These are phyloP conservation scores for Huiozyma naganishii DNA, from an alignment of 805 yeast species.

Conservation along the genomic window DNA sequence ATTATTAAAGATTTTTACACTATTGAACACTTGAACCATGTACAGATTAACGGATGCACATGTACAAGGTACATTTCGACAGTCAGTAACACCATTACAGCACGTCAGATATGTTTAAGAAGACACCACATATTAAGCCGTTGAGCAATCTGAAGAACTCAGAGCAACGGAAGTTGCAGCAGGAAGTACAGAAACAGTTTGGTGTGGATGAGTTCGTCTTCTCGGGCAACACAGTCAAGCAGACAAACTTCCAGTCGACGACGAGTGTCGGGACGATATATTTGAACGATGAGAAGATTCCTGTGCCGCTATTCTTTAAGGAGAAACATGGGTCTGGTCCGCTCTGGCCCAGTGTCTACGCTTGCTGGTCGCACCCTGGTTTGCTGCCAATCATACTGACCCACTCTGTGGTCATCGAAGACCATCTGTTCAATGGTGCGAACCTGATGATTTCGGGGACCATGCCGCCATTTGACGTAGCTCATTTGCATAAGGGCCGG, in stretches of 20 bases:
- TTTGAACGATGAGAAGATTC: conserved; percentile 39
- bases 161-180: conserved; percentile 44
- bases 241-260: conserved; percentile 50
- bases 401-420: conserved; percentile 60
- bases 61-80: too few relatives aligned
- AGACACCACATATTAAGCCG: conserved; percentile 48
- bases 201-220: conserved; percentile 16
- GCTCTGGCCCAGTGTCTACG: conserved; percentile 59
- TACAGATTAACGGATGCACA: too few relatives aligned
- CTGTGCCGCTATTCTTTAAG: conserved; percentile 65
- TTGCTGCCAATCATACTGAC: conserved; percentile 61
- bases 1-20: too few relatives aligned
- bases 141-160: conserved; percentile 72
- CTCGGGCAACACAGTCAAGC: conserved; percentile 36
- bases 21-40: too few relatives aligned
- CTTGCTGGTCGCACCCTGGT: conserved; percentile 59
- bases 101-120: conserved; percentile 21
- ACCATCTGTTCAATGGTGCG: conserved; percentile 61
- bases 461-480: conserved; percentile 43
- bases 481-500: conserved; percentile 36
- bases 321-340: conserved; percentile 37
- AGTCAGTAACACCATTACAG: too few relatives aligned
- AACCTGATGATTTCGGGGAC: conserved; percentile 68
- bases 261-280: conserved; percentile 38
- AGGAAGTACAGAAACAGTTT: conserved; percentile 36